phyloP scores from a whole-genome alignment of 352 stramenopile species.

The Phytophthora gonapodyides region DNA sequence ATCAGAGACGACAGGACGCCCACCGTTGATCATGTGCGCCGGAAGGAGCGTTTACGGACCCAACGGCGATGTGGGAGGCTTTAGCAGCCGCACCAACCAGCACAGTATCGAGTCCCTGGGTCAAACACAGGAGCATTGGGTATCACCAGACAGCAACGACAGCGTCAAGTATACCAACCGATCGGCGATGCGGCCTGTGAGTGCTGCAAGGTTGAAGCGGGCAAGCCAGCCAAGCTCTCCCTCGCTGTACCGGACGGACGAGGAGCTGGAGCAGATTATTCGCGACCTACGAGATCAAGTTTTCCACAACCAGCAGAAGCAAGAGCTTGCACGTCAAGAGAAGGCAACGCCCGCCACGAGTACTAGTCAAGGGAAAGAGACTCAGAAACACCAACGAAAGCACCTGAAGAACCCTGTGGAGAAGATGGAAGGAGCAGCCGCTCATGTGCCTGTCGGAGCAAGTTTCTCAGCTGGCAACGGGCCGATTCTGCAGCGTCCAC shows the following conservation, averaged over 20 bases:
- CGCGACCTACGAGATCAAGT: conserved; percentile 62
- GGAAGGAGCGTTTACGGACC: conserved; percentile 28
- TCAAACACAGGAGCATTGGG: background rate
- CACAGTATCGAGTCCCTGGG: background rate
- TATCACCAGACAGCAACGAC: background rate
- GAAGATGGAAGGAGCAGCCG: conserved; percentile 36
- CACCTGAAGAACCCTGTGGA: conserved; percentile 74
- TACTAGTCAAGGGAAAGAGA: conserved; percentile 8
- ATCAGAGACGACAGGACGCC: background rate
- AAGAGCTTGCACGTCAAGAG: conserved; percentile 1
- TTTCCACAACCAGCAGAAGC: conserved; percentile 30
- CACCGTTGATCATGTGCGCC: conserved; percentile 32
- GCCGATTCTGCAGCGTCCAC: conserved; percentile 26
- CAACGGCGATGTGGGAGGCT: background rate
- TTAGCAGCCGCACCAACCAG: conserved; percentile 7
- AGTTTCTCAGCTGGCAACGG: conserved; percentile 7
- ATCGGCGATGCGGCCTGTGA: background rate
- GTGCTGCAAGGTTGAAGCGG: conserved; percentile 1
- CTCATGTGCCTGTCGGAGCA: conserved; percentile 6
- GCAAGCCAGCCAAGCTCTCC: conserved; percentile 3
- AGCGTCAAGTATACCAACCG: conserved; percentile 4
- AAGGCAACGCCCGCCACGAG: background rate
- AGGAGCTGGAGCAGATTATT: conserved; percentile 73
- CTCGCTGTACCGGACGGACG: conserved; percentile 42
- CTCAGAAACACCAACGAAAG: conserved; percentile 29